Evolutionary conservation across 306 rosid species (phyloP), one percentile per base, ranked within the genome.

Genomic region (Acacia melanoxylon): DNA sequence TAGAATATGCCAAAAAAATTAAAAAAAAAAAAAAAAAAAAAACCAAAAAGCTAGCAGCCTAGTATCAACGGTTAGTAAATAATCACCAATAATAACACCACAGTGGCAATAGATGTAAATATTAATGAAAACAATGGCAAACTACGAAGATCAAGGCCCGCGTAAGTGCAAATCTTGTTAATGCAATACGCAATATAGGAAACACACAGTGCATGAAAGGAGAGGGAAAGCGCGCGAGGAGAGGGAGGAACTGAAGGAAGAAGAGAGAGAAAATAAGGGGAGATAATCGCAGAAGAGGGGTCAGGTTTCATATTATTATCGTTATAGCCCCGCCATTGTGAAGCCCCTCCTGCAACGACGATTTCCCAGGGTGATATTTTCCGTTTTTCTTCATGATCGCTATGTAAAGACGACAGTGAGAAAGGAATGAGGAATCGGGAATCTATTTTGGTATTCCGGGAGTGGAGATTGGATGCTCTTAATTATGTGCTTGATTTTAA

Each of bases 231-330:
- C 65, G 71, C 40, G 56, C 8, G 27, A 25, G 73, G 9, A 31
- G 61, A 78, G 71, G 35, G 63, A 61, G 51, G 35, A 62, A 45
- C 52, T 66, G 73, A 68, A 67, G 42, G 66, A 45, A 24, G 49
- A 59, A 44, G 52, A 81, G 68, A 82, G 65, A 79, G 77, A 79
- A 80, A 79, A 58, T 73, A 66, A 83, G 74, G 85, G 87, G 83
- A 88, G 72, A 80, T 20, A 83, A 87, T 89, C 89, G 90, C 88
- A 83, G 89, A 90, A 89, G 85, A 84, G 89, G 87, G 83, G 83
- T 79, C 79, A 77, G 65, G 66, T 68, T 76, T 48, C 27, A 45
- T 84, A 72, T 76, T 86, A 68, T 79, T 86, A 67, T 83, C 78
- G 80, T 78, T 84, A 24, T 75, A 81, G 84, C 82, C 80, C 77